phyloP scores from a whole-genome alignment of 257 asterid genomes.

The Nicotiana tabacum region DNA sequence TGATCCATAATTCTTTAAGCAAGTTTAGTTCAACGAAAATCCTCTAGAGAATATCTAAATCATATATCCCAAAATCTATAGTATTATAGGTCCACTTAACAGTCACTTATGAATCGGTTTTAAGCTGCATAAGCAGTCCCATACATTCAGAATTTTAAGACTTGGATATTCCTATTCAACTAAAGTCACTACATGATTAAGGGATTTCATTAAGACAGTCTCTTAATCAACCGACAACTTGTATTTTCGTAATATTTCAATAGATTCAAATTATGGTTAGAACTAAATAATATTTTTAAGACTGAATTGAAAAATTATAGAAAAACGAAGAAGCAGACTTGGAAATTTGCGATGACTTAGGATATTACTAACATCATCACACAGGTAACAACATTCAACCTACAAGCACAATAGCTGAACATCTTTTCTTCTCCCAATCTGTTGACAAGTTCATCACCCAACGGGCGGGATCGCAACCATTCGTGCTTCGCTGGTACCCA shows the following conservation, averaged over 20 bases:
- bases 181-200: background rate
- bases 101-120: background rate
- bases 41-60: background rate
- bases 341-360: background rate
- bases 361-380: conserved; percentile 20
- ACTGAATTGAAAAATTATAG: background rate
- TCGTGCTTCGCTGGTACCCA: conserved; percentile 96
- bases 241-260: background rate
- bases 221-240: background rate
- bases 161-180: background rate
- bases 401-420: conserved; percentile 96
- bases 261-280: too few species aligned
- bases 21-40: background rate
- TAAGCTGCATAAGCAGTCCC: background rate
- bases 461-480: conserved; percentile 75
- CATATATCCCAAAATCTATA: background rate
- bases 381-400: conserved; percentile 35
- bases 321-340: background rate
- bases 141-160: background rate
- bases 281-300: background rate
- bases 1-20: background rate
- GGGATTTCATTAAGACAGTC: background rate
- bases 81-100: background rate
- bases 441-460: conserved; percentile 70
- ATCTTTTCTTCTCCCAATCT: conserved; percentile 69